phyloP scores from a whole-genome alignment of 192 early-diverging fungal species.

The Coemansia sp. region DNA sequence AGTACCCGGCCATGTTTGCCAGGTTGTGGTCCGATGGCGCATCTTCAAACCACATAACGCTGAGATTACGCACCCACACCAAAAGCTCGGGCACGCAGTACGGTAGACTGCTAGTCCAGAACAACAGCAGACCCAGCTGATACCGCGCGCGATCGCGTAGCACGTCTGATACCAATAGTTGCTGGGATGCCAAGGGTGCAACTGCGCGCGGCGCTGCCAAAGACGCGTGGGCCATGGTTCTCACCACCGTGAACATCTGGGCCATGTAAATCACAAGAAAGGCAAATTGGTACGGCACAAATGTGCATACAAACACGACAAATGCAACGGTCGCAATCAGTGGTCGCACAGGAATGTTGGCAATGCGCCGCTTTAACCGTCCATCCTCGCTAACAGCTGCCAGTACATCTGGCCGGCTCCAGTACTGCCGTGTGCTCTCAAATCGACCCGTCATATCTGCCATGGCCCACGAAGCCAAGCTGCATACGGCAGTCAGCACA shows the following conservation, averaged over 20 bases:
- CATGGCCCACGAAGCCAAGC: constrained; percentile 3
- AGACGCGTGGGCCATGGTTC: constrained; percentile 41
- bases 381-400: constrained; percentile 1
- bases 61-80: constrained; percentile 77
- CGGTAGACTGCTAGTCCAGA: constrained; percentile 67
- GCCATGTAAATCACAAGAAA: constrained; percentile 63
- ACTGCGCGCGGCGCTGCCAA: constrained; percentile 5
- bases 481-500: constrained; percentile 15
- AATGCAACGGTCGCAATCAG: constrained; percentile 31
- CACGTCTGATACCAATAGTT: not conserved
- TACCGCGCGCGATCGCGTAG: constrained; percentile 55
- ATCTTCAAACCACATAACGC: constrained; percentile 76
- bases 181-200: constrained; percentile 21
- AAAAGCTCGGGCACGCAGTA: constrained; percentile 71
- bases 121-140: constrained; percentile 62
- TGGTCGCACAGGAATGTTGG: constrained; percentile 7
- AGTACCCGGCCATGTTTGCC: constrained; percentile 36
- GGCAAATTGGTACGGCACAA: constrained; percentile 74
- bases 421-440: constrained; percentile 5
- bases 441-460: not conserved
- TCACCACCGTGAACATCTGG: constrained; percentile 49
- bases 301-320: constrained; percentile 56
- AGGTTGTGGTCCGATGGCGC: constrained; percentile 70
- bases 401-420: constrained; percentile 3
- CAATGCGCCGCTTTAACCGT: not conserved